Base-by-base conservation (phyloP, 176 grass and related monocot genomes). In the Pontederia paniculata region DNA sequence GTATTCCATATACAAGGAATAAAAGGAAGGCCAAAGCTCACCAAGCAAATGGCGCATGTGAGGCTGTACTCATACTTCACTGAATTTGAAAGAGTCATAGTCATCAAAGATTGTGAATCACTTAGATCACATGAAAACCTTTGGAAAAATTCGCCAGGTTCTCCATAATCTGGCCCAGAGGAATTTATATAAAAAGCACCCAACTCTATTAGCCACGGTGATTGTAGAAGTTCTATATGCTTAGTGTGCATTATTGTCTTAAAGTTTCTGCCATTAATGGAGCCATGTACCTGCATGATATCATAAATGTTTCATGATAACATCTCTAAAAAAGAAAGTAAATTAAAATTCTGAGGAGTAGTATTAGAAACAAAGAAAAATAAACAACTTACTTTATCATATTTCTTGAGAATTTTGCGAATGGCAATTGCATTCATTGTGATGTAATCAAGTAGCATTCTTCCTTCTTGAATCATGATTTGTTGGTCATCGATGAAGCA, bases 341-440 rank as follows among this genome's bases (percentile, higher is more conserved):
- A 10, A 41, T 9, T 21, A 47, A 21, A 63, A 12, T 13, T 37
- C 3, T 37, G 3, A 37, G 3, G 28, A 37, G 28, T 5, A 37
- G 28, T 37, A 48, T 47, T 4, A 21, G 2, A 23, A 23, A 14
- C 19, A 18, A 50, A 50, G 48, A 16, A 2, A 17, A 47, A 8
- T 23, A 23, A 21, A 21, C 25, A 12, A 62, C 56, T 70, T 54
- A 80, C 85, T 57, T 83, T 88, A 56, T 88, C 85, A 68, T 88
- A 83, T 66, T 88, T 88, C 66, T 88, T 88, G 20, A 88, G 85
- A 71, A 88, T 88, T 77, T 88, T 88, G 15, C 69, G 60, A 23
- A 88, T 88, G 52, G 85, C 85, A 48, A 88, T 83, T 70, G 80
- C 80, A 88, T 88, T 88, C 80, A 88, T 88, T 17, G 80, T 77